Base-by-base conservation (phyloP, 2,329 filamentous ascomycete species). In the Clonostachys rosea region DNA sequence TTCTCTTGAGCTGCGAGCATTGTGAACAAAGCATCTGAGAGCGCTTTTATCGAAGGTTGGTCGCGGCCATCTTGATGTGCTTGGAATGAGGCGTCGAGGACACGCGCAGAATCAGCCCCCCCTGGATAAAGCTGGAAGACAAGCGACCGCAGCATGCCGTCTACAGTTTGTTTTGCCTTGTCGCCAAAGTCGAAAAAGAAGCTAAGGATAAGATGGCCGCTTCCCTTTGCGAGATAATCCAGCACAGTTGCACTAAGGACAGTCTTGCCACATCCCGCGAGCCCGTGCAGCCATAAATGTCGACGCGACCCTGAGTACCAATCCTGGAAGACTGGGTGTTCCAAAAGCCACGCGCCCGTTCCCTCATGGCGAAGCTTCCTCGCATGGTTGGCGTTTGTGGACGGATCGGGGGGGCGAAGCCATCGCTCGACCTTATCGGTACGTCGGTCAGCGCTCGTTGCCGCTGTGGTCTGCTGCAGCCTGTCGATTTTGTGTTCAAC, bases 171-270 rank as follows among this genome's bases (percentile, higher is more conserved):
- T 16, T 49, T 49, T 14, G 3, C 18, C 3, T 12, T 4, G 35
- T 46, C 35, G 5, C 16, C 11, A 39, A 46, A 43, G 40, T 46
- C 40, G 20, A 49, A 49, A 14, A 43, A 49, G 43, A 39, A 43
- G 36, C 36, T 14, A 2, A 39, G 36, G 14, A 39, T 17, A 14
- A 39, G 13, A 17, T 2, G 6, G 14, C 43, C 9, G 12, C 7
- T 13, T 9, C n/a, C 34, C 16, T 37, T 16, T 34, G 12, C 5
- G 3, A 49, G 47, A 16, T 49, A 9, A 17, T 46, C 34, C 2
- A 49, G 34, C n/a, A 49, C 44, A 4, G 44, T 49, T 6, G 35
- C 14, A 34, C 44, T 49, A 17, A 46, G 40, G 14, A 49, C 16
- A 9, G 44, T 46, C 16, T 49, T 49, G 17, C 44, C 41, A 20